These are phyloP conservation scores for Zostera marina DNA, from an alignment of 116 monocot species.

Conservation along the genomic window DNA sequence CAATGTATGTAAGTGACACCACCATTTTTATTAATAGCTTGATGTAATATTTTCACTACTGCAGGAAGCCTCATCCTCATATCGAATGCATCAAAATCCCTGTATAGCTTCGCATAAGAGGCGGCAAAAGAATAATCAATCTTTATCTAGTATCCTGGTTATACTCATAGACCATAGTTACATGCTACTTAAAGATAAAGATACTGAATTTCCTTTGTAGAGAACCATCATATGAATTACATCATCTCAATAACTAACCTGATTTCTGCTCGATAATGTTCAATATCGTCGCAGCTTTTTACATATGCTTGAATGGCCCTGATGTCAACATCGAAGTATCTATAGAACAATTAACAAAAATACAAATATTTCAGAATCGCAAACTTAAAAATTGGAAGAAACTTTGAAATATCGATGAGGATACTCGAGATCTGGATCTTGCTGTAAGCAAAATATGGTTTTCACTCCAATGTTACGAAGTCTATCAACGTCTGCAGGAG, in stretches of 20 bases:
- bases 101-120: constrained; percentile 3
- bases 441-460: constrained; percentile 95
- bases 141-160: neutral
- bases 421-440: constrained; percentile 91
- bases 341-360: constrained; percentile 22
- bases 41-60: constrained; percentile 69
- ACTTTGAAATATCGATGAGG: constrained; percentile 13
- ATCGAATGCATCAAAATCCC: constrained; percentile 99
- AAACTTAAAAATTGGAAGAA: neutral
- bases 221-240: neutral
- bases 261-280: constrained; percentile 89
- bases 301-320: constrained; percentile 67
- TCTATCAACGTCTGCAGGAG: constrained; percentile 83
- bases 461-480: constrained; percentile 76
- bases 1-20: constrained; percentile 95
- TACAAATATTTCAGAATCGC: neutral
- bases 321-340: constrained; percentile 96
- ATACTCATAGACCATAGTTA: too few relatives aligned
- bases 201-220: too few relatives aligned
- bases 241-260: constrained; percentile 24
- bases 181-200: too few relatives aligned
- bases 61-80: constrained; percentile 92
- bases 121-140: neutral
- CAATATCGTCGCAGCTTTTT: constrained; percentile 43
- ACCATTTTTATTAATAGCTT: constrained; percentile 68